Evolutionary conservation across 495 filamentous ascomycete genomes (phyloP).

Genomic region (Penicillium salamii): DNA sequence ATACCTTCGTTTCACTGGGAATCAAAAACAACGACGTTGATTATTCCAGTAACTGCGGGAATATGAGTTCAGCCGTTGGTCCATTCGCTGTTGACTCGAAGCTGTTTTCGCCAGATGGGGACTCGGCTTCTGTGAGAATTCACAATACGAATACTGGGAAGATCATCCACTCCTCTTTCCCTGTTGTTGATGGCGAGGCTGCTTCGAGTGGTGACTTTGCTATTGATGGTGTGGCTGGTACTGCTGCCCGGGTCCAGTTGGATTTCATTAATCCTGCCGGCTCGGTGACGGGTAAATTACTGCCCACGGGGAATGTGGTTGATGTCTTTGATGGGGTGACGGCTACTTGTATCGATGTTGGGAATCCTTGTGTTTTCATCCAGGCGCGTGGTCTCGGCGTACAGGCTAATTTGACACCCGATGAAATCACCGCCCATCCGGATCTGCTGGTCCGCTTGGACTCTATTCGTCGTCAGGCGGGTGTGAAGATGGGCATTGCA

Average conservation of each 20-base stretch:
- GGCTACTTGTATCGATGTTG: conserved; percentile 61
- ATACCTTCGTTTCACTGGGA: conserved; percentile 68
- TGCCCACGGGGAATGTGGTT: conserved; percentile 60
- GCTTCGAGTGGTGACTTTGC: conserved; percentile 52
- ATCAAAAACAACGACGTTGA: conserved; percentile 58
- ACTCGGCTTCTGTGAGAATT: conserved; percentile 40
- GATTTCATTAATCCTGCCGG: conserved; percentile 67
- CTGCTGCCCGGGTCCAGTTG: conserved; percentile 53
- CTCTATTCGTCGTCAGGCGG: conserved; percentile 57
- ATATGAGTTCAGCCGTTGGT: conserved; percentile 67
- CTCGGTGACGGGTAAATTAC: conserved; percentile 60
- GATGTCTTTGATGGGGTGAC: conserved; percentile 52
- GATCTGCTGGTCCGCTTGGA: conserved; percentile 53
- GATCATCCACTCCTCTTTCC: conserved; percentile 46
- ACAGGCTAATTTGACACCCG: conserved; percentile 47
- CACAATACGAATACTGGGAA: conserved; percentile 56
- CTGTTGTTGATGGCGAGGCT: conserved; percentile 48
- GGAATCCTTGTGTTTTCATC: conserved; percentile 67
- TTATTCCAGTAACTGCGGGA: conserved; percentile 70
- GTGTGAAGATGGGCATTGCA: conserved; percentile 61
- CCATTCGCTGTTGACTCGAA: conserved; percentile 60
- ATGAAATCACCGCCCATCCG: conserved; percentile 47
- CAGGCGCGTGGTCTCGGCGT: conserved; percentile 50
- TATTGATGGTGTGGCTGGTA: conserved; percentile 68
- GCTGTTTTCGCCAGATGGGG: conserved; percentile 26